Conservation (phyloP, 2,329 filamentous ascomycete genomes). For the Hymenoscyphus fructigenus region DNA sequence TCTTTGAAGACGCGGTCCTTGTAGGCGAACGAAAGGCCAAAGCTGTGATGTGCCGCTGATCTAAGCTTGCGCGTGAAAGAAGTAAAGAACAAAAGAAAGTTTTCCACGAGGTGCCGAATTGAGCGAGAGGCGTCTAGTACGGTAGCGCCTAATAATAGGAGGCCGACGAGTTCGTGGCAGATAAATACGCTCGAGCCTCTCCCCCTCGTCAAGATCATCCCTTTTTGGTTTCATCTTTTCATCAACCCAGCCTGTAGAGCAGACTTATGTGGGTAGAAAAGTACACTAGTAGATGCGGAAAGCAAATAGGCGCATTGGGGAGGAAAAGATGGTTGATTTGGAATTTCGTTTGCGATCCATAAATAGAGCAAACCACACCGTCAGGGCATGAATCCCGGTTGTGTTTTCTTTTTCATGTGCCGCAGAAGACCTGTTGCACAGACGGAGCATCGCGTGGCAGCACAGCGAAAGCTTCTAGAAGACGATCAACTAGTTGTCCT, state of each 20-base stretch:
- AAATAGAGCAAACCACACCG: background rate
- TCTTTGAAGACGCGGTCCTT: background rate
- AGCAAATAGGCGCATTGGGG: background rate
- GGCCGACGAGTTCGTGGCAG: background rate
- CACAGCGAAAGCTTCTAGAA: too few relatives aligned
- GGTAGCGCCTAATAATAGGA: too few relatives aligned
- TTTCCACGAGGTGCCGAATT: too few relatives aligned
- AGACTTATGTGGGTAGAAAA: too few relatives aligned
- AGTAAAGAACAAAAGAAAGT: background rate
- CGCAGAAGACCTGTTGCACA: background rate
- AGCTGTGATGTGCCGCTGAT: background rate
- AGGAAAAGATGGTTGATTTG: background rate
- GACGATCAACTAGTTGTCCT: background rate
- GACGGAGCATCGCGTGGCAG: background rate
- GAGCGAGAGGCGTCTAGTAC: too few relatives aligned
- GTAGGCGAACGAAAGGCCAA: background rate
- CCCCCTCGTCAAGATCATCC: background rate
- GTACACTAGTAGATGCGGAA: too few relatives aligned
- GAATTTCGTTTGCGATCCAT: background rate
- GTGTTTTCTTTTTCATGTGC: too few relatives aligned
- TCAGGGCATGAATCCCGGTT: too few relatives aligned
- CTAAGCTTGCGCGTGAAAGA: background rate
- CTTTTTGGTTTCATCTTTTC: slow-evolving; percentile 1
- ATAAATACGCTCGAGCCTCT: background rate
- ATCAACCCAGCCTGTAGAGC: too few relatives aligned